Percentiles rank a stretch among this genome's conserved stretches.
Conservation (phyloP, 768 basidiomycete species). For the Postia placenta region DNA sequence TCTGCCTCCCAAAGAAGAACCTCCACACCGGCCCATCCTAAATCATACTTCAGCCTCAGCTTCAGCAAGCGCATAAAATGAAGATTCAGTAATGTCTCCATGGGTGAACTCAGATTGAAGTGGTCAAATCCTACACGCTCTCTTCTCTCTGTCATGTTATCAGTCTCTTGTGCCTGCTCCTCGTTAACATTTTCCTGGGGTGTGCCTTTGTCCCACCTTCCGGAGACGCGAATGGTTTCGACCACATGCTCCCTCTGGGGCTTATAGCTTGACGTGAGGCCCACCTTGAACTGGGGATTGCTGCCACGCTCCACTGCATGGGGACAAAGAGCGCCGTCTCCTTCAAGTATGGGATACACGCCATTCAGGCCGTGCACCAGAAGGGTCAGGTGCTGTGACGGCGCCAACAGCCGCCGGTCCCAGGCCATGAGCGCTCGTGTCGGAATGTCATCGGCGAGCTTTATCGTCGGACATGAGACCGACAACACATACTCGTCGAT, state of each 20-base stretch:
- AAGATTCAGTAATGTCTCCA: conserved; percentile 57
- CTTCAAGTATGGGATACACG: conserved; percentile 45
- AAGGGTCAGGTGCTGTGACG: conserved; percentile 52
- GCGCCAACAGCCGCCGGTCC: conserved; percentile 58
- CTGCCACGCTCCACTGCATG: conserved; percentile 29
- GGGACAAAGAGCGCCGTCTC: conserved; percentile 35
- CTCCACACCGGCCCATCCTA: conserved; percentile 72
- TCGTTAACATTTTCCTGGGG: conserved; percentile 28
- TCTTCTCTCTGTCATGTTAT: conserved; percentile 24
- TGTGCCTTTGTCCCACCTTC: too few relatives aligned
- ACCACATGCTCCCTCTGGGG: conserved; percentile 43
- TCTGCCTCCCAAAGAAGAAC: conserved; percentile 40
- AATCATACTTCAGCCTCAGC: conserved; percentile 39
- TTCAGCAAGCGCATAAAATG: conserved; percentile 49
- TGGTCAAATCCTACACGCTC: conserved; percentile 40
- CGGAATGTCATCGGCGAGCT: conserved; percentile 45
- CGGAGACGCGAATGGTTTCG: conserved; percentile 44
- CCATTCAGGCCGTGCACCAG: conserved; percentile 52
- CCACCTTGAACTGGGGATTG: conserved; percentile 51
- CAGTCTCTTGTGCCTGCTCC: conserved; percentile 4
- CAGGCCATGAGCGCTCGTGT: conserved; percentile 68
- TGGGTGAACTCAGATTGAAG: conserved; percentile 58
- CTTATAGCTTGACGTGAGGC: conserved; percentile 55
- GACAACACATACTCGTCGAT: conserved; percentile 49
- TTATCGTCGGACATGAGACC: conserved; percentile 48